phyloP scores from a whole-genome alignment of 1,284 basidiomycete species.

The Puccinia polysora region DNA sequence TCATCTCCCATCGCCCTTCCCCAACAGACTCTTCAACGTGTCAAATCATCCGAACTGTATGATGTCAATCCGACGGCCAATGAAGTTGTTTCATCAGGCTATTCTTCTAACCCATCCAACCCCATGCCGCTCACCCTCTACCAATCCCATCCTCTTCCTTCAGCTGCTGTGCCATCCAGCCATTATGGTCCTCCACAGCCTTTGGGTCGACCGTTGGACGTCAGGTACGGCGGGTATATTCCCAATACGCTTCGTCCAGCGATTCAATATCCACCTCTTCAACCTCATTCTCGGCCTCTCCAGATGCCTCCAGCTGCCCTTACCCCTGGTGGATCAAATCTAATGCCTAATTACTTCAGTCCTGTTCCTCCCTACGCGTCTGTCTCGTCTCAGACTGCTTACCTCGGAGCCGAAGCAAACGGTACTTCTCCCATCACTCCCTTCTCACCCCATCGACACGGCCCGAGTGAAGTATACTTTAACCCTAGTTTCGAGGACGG shows the following conservation, averaged over 20 bases:
- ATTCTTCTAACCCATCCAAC: constrained; percentile 46
- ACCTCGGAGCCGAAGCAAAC: not conserved
- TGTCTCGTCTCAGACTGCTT: constrained; percentile 35
- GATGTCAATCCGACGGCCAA: constrained; percentile 29
- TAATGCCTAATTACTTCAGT: constrained; percentile 50
- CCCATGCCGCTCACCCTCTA: constrained; percentile 57
- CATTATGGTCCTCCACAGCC: constrained; percentile 57
- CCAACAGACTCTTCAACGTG: constrained; percentile 21
- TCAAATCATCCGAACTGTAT: constrained; percentile 38
- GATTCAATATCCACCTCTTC: constrained; percentile 37
- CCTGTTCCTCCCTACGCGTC: constrained; percentile 45
- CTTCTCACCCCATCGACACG: constrained; percentile 26
- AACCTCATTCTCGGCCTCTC: constrained; percentile 14
- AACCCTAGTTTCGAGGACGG: constrained; percentile 42
- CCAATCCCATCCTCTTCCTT: constrained; percentile 71
- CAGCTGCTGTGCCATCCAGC: constrained; percentile 65
- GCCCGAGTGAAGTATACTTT: constrained; percentile 33
- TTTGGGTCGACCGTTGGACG: not conserved
- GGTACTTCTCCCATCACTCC: constrained; percentile 30
- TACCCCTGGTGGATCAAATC: constrained; percentile 50
- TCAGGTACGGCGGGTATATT: constrained; percentile 9
- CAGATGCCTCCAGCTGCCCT: constrained; percentile 39
- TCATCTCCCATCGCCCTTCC: constrained; percentile 30
- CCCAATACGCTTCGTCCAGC: constrained; percentile 23
- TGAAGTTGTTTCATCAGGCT: constrained; percentile 20